These are phyloP conservation scores for Mycosphaerelloides madeirae DNA, from an alignment of 2,329 filamentous ascomycete genomes.

Conservation along the genomic window DNA sequence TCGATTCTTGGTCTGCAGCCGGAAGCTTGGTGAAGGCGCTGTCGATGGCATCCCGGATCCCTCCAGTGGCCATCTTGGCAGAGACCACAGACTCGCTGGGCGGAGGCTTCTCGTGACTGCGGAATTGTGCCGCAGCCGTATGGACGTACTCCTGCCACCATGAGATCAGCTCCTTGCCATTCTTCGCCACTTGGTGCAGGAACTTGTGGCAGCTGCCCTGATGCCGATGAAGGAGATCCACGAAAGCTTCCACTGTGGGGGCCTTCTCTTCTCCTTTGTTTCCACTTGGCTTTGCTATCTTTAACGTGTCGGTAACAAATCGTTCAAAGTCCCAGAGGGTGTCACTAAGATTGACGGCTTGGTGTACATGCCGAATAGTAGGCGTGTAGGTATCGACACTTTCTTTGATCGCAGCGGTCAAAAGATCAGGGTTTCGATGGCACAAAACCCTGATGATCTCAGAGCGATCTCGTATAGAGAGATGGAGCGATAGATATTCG, in stretches of 20 bases:
- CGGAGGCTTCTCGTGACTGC: constrained; percentile 25
- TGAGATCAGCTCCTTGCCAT: constrained; percentile 61
- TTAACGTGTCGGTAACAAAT: constrained; percentile 69
- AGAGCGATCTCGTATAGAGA: constrained; percentile 69
- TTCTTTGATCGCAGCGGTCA: constrained; percentile 65
- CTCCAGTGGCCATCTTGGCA: constrained; percentile 37
- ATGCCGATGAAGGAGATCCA: constrained; percentile 61
- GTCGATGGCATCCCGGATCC: constrained; percentile 40
- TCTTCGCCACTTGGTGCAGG: constrained; percentile 63
- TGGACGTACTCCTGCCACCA: constrained; percentile 60
- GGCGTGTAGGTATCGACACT: constrained; percentile 65
- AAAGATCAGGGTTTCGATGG: constrained; percentile 62
- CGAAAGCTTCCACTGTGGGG: constrained; percentile 68
- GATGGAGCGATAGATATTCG: constrained; percentile 65
- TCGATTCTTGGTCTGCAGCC: constrained; percentile 38
- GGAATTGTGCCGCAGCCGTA: constrained; percentile 55
- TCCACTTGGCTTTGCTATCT: constrained; percentile 39
- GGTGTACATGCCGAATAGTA: constrained; percentile 67
- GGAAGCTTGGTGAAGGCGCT: constrained; percentile 47
- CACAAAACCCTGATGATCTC: constrained; percentile 64
- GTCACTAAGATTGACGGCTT: constrained; percentile 64
- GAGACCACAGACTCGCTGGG: constrained; percentile 19
- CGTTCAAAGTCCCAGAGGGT: constrained; percentile 62
- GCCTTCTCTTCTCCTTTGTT: constrained; percentile 29
- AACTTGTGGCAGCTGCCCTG: constrained; percentile 62